Evolutionary conservation across 225 moss, liverwort and hornwort genomes (phyloP).

Genomic region (Marchantia polymorpha): DNA sequence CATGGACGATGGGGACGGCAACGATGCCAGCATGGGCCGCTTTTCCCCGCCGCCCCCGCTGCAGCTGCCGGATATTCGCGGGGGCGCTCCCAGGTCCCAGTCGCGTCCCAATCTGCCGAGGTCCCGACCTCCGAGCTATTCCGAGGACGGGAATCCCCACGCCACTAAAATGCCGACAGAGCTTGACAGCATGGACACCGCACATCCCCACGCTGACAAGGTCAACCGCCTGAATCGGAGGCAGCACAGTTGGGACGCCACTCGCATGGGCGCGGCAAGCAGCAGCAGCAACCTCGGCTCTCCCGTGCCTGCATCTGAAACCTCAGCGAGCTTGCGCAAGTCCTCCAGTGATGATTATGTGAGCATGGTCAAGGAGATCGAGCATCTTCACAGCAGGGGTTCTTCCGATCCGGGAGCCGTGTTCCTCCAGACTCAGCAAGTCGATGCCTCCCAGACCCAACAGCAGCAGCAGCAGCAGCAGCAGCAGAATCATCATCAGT

Average conservation of each 20-base stretch:
- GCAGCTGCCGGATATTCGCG: constrained; percentile 4
- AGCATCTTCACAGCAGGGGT: not conserved
- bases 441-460: not conserved
- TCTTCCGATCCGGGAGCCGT: constrained; percentile 30
- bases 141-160: constrained; percentile 27
- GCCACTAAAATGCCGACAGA: constrained; percentile 11
- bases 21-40: constrained; percentile 38
- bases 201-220: constrained; percentile 7
- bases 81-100: constrained; percentile 1
- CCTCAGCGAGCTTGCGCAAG: constrained; percentile 25
- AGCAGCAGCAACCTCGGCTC: not conserved
- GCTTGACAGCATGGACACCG: constrained; percentile 12
- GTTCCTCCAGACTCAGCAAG: not conserved
- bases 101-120: constrained; percentile 29
- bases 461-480: constrained; percentile 1
- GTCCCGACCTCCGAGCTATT: constrained; percentile 14
- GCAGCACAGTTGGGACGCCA: constrained; percentile 35
- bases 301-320: not conserved
- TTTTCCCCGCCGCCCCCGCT: constrained; percentile 22
- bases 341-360: constrained; percentile 27
- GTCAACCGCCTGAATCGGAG: constrained; percentile 3
- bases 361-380: not conserved
- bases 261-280: constrained; percentile 5
- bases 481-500: constrained; percentile 17
- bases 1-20: constrained; percentile 48